Evolutionary conservation across 2,329 filamentous ascomycete species (phyloP).

Genomic region (Alternaria longipes): DNA sequence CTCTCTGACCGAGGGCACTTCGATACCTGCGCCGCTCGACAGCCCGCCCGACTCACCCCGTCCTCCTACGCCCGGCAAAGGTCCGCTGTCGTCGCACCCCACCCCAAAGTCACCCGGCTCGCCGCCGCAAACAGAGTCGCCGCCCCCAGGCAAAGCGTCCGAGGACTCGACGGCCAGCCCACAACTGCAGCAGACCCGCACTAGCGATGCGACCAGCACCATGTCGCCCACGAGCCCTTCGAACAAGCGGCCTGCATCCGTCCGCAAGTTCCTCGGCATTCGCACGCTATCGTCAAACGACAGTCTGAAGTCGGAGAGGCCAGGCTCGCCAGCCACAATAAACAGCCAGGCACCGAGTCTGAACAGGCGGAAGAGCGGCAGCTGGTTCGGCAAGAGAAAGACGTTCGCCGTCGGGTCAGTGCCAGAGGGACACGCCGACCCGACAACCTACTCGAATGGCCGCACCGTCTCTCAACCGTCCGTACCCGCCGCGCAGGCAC

Average conservation of each 20-base stretch:
- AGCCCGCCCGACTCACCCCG: constrained; percentile 51
- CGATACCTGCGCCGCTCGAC: constrained; percentile 53
- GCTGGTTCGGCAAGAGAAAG: constrained; percentile 54
- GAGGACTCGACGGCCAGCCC: constrained; percentile 27
- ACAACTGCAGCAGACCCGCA: constrained; percentile 32
- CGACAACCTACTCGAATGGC: constrained; percentile 31
- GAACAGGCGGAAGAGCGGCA: constrained; percentile 50
- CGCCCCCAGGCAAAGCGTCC: constrained; percentile 30
- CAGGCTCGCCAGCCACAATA: constrained; percentile 48
- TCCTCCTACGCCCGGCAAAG: constrained; percentile 50
- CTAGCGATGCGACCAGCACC: constrained; percentile 42
- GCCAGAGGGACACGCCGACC: constrained; percentile 44
- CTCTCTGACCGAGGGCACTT: constrained; percentile 54
- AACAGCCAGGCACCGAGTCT: constrained; percentile 43
- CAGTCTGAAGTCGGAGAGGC: constrained; percentile 48
- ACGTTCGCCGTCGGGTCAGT: constrained; percentile 44
- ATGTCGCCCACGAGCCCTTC: constrained; percentile 46
- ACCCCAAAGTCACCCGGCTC: constrained; percentile 46
- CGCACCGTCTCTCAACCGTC: constrained; percentile 28
- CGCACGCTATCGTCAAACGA: constrained; percentile 50
- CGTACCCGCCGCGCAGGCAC: constrained; percentile 19
- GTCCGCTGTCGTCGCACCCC: constrained; percentile 54
- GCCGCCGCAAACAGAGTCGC: constrained; percentile 30
- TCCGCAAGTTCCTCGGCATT: constrained; percentile 54
- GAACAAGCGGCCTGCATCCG: constrained; percentile 48